Evolutionary conservation across 495 filamentous ascomycete species (phyloP).

Genomic region (Xanthoparmelia taractica): DNA sequence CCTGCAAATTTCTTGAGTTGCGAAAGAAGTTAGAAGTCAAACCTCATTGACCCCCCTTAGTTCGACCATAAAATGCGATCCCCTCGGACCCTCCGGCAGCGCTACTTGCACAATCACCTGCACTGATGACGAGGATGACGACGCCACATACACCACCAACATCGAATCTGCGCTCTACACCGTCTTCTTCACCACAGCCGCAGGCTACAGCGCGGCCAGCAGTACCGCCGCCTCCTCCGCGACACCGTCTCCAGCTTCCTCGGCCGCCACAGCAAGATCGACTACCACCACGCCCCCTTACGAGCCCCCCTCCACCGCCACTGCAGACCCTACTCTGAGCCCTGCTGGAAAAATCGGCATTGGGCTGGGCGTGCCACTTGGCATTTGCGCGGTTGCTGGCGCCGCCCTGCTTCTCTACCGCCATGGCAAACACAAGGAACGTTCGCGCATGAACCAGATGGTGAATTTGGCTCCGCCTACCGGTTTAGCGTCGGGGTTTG

Average conservation of each 20-base stretch:
- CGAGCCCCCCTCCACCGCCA: background rate
- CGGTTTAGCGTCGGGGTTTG: background rate
- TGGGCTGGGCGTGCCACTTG: background rate
- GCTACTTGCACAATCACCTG: background rate
- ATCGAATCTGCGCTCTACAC: background rate
- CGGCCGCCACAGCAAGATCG: background rate
- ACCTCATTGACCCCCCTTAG: background rate
- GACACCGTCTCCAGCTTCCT: background rate
- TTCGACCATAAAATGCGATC: background rate
- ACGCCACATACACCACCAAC: background rate
- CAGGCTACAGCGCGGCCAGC: background rate
- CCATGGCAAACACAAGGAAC: conserved; percentile 2
- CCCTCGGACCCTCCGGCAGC: background rate
- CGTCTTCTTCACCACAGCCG: background rate
- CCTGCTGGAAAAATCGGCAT: background rate
- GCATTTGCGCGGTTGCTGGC: background rate
- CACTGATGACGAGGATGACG: background rate
- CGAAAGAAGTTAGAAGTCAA: background rate
- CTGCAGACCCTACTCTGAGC: background rate
- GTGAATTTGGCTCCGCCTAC: background rate
- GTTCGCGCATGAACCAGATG: background rate
- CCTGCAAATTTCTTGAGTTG: background rate
- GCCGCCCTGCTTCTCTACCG: background rate
- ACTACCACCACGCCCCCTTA: background rate
- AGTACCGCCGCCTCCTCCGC: background rate